Conservation (phyloP, 805 yeast genomes). For the Spathaspora sp. region DNA sequence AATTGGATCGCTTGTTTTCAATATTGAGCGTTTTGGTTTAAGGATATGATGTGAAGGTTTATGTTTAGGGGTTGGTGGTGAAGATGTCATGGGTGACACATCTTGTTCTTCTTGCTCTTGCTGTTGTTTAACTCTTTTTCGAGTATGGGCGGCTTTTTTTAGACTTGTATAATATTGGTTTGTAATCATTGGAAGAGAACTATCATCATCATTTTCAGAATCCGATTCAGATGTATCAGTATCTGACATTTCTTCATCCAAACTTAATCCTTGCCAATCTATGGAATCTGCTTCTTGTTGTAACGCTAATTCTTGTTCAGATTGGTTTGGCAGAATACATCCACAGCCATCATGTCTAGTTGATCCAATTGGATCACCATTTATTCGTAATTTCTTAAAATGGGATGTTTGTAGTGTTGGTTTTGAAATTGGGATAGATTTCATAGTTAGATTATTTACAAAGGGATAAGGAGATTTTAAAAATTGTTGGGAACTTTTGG, state of each 20-base stretch:
- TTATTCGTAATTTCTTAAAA: conserved; percentile 40
- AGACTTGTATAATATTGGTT: conserved; percentile 17
- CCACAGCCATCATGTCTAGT: conserved; percentile 6
- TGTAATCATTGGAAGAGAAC: conserved; percentile 10
- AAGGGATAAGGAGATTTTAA: conserved; percentile 16
- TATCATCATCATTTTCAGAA: conserved; percentile 7
- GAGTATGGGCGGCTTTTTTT: conserved; percentile 9
- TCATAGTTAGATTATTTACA: conserved; percentile 15
- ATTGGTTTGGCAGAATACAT: conserved; percentile 2
- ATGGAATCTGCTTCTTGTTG: conserved; percentile 13
- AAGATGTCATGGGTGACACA: conserved; percentile 1
- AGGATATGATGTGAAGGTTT: conserved; percentile 39
- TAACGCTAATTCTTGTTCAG: conserved; percentile 10
- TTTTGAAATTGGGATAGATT: conserved; percentile 36
- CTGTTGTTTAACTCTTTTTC: conserved; percentile 4
- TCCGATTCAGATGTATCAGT: conserved; percentile 9
- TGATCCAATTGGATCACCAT: conserved; percentile 32
- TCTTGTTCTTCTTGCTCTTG: conserved; percentile 6
- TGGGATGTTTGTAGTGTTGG: conserved; percentile 34
- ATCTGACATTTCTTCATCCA: conserved; percentile 7
- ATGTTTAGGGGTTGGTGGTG: conserved; percentile 36
- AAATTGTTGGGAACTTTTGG: conserved; percentile 9
- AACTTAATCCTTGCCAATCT: conserved; percentile 9
- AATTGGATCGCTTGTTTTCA: conserved; percentile 17
- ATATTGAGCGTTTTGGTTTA: conserved; percentile 40